Conservation (phyloP, 2,329 filamentous ascomycete genomes). For the Alternaria metachromatica region DNA sequence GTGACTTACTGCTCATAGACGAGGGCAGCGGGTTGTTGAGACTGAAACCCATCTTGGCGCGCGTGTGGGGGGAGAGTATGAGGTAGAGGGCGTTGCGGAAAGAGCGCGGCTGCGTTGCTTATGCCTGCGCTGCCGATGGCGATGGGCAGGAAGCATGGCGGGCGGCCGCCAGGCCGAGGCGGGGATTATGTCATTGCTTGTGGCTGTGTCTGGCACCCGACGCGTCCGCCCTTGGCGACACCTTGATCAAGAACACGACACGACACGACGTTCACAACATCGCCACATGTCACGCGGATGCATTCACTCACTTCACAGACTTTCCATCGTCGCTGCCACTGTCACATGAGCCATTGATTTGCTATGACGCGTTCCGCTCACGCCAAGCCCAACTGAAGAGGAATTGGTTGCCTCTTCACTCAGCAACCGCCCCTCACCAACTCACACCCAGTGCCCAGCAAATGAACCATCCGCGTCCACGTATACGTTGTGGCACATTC, state of each 20-base stretch:
- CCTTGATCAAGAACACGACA: neutral
- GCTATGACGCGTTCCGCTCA: neutral
- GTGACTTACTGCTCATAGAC: constrained; percentile 58
- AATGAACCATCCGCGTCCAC: neutral
- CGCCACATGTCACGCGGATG: neutral
- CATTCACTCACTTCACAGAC: no score
- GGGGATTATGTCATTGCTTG: constrained; percentile 5
- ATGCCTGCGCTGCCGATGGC: constrained; percentile 1
- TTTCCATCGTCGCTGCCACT: neutral
- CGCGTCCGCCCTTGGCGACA: neutral
- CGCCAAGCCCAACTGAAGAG: neutral
- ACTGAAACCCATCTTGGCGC: constrained; percentile 51
- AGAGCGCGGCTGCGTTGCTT: constrained; percentile 2
- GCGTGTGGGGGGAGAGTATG: constrained; percentile 6
- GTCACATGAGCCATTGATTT: neutral
- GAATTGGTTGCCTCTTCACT: no score
- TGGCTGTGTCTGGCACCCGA: constrained; percentile 2
- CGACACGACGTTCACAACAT: neutral
- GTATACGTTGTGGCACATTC: neutral
- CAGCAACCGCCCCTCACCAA: neutral
- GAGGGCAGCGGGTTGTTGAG: constrained; percentile 63
- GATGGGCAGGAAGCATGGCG: constrained; percentile 3
- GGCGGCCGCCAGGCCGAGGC: neutral
- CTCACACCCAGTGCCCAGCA: neutral
- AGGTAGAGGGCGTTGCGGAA: neutral